Conservation (phyloP, 164 flowering plant genomes). For the Paratinospora sagittata region DNA sequence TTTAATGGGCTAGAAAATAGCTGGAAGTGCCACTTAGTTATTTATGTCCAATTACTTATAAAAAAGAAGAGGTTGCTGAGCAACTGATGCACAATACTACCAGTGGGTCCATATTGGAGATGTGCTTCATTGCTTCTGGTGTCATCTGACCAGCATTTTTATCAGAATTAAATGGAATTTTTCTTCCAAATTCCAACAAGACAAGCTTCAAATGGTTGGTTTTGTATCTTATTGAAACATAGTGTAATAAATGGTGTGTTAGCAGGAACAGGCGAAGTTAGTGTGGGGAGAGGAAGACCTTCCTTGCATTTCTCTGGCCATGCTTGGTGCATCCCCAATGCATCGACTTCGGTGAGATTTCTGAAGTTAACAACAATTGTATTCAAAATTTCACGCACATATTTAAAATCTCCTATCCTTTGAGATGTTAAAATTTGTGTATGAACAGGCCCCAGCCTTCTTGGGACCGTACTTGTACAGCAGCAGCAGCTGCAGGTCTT, state of each 20-base stretch:
- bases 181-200: too few species aligned
- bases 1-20: too few species aligned
- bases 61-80: too few species aligned
- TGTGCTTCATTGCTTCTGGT: background rate
- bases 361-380: background rate
- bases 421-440: background rate
- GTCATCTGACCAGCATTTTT: background rate
- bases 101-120: too few species aligned
- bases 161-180: too few species aligned
- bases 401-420: background rate
- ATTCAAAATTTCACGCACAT: background rate
- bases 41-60: too few species aligned
- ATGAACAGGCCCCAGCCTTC: slow-evolving; percentile 90
- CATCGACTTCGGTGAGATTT: slow-evolving; percentile 72
- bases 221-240: background rate
- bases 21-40: too few species aligned
- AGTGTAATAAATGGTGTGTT: slow-evolving; percentile 7
- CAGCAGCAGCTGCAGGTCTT: slow-evolving; percentile 79
- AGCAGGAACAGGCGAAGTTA: slow-evolving; percentile 56
- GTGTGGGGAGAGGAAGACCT: slow-evolving; percentile 73
- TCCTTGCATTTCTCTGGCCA: slow-evolving; percentile 60
- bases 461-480: slow-evolving; percentile 95
- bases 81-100: too few species aligned
- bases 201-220: too few species aligned
- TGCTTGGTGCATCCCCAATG: slow-evolving; percentile 67